Conservation (phyloP, 768 basidiomycete genomes). For the Naematelia aurantialba region DNA sequence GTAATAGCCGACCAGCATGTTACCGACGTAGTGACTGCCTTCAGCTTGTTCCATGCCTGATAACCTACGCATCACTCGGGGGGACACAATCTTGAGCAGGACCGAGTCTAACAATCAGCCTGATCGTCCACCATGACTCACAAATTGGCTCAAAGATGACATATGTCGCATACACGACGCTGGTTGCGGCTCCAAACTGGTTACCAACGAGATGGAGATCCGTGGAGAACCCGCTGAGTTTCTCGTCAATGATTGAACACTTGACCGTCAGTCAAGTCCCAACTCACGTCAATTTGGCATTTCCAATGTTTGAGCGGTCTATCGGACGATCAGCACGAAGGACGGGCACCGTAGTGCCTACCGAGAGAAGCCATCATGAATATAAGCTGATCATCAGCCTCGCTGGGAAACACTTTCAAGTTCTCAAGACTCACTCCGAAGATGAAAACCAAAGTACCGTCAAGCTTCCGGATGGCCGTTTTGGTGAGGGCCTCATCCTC, state of each 20-base stretch:
- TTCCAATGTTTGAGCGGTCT: neutral
- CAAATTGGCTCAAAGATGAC: neutral
- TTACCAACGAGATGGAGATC: constrained; percentile 2
- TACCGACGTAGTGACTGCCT: constrained; percentile 15
- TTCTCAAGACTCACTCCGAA: too few species aligned
- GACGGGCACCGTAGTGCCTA: too few species aligned
- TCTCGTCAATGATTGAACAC: too few species aligned
- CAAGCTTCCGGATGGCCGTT: neutral
- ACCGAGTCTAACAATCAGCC: too few species aligned
- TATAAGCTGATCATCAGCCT: too few species aligned
- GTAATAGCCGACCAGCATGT: constrained; percentile 17
- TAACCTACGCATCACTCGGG: constrained; percentile 53
- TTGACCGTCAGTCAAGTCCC: too few species aligned
- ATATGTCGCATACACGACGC: too few species aligned
- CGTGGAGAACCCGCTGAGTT: too few species aligned
- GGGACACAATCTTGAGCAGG: constrained; percentile 54
- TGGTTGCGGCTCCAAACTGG: too few species aligned
- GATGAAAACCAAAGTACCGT: neutral
- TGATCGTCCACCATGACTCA: neutral
- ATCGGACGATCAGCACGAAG: neutral
- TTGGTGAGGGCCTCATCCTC: neutral
- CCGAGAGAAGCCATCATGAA: neutral
- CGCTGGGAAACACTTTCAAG: too few species aligned
- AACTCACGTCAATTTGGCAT: neutral
- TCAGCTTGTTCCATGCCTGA: neutral